Percentiles rank a stretch among this genome's conserved stretches.
phyloP scores from a whole-genome alignment of 2,329 filamentous ascomycete species.

The Zelopaecilomyces penicillatus region DNA sequence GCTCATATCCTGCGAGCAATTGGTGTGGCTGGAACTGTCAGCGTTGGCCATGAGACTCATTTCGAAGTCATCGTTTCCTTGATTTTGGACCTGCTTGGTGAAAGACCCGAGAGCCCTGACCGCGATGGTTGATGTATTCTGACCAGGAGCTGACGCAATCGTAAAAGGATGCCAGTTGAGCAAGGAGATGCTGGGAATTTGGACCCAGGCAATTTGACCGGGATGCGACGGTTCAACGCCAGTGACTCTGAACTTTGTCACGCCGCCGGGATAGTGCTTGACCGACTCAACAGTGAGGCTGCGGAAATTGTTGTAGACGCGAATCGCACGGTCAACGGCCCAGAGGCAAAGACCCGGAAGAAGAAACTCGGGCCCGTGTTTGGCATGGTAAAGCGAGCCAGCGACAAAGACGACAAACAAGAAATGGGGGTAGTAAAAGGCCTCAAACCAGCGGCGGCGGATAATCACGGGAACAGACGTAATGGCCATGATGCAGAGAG shows the following conservation, averaged over 20 bases:
- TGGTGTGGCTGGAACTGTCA: too few relatives aligned
- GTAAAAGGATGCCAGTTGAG: slow-evolving; percentile 21
- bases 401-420: slow-evolving; percentile 16
- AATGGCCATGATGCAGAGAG: slow-evolving; percentile 12
- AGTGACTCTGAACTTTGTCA: slow-evolving; percentile 15
- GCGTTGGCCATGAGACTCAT: too few relatives aligned
- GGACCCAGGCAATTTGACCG: slow-evolving; percentile 17
- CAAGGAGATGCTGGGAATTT: slow-evolving; percentile 13
- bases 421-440: slow-evolving; percentile 17
- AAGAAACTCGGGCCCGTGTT: slow-evolving; percentile 16
- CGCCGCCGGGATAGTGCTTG: slow-evolving; percentile 10
- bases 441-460: slow-evolving; percentile 12
- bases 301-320: slow-evolving; percentile 14
- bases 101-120: slow-evolving; percentile 4
- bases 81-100: slow-evolving; percentile 1
- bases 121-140: slow-evolving; percentile 9
- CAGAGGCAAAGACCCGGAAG: slow-evolving; percentile 15
- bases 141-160: slow-evolving; percentile 10
- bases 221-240: slow-evolving; percentile 9
- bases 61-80: not conserved
- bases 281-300: slow-evolving; percentile 7
- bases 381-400: slow-evolving; percentile 15
- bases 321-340: slow-evolving; percentile 13
- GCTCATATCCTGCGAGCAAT: too few relatives aligned
- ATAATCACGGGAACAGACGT: slow-evolving; percentile 14